Evolutionary conservation across 352 stramenopile genomes (phyloP).

Genomic region (Stramenopiles sp.): DNA sequence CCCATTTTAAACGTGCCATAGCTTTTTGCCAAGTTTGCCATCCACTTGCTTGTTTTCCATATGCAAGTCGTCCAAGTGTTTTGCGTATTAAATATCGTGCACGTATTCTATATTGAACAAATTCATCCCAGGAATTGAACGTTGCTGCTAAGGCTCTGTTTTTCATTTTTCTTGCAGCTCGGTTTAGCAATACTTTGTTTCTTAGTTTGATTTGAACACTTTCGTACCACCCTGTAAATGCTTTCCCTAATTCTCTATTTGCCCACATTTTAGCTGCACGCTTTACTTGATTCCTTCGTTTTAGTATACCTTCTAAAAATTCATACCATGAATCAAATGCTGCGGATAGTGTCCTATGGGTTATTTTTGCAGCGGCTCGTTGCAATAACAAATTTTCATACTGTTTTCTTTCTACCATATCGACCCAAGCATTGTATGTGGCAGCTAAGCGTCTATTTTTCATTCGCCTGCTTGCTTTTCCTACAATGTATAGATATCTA

Average conservation of each 20-base stretch:
- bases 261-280: not conserved
- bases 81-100: not conserved
- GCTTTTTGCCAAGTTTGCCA: not conserved
- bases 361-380: not conserved
- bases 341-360: not conserved
- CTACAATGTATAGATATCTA: constrained; percentile 1
- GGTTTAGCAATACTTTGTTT: not conserved
- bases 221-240: not conserved
- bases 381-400: not conserved
- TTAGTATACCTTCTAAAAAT: not conserved
- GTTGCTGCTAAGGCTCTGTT: not conserved
- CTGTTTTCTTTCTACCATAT: not conserved
- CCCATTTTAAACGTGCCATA: constrained; percentile 5
- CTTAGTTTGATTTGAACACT: not conserved
- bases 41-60: not conserved
- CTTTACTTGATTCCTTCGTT: not conserved
- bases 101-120: not conserved
- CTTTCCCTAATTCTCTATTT: not conserved
- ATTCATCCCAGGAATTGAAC: not conserved
- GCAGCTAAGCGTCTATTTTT: not conserved
- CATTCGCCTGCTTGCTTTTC: not conserved
- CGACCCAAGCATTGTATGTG: not conserved
- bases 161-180: not conserved
- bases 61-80: not conserved
- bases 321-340: constrained; percentile 1